Evolutionary conservation across 2,329 filamentous ascomycete species (phyloP), one percentile per base, ranked within the genome.

Genomic region (Ascomycota sp.): DNA sequence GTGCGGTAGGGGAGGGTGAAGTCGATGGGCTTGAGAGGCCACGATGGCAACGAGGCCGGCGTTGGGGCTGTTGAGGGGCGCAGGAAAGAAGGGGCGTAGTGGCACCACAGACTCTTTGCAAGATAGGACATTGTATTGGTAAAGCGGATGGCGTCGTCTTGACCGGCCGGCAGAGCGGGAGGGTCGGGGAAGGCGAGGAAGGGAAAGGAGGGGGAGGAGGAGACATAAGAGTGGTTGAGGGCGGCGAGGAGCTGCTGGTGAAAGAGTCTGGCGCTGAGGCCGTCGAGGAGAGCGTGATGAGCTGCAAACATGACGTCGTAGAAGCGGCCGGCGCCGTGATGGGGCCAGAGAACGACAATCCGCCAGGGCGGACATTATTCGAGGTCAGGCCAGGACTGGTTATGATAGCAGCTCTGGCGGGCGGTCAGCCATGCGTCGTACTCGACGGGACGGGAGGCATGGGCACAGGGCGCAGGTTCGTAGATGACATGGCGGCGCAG

Each of bases 281-380:
- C 67, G 36, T 71, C 67, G 15, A 54, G 52, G 12, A 70, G 46
- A 1, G 55, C 51, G 37, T 71, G 66, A 35, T 71, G 66, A 22
- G 50, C 62, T 5, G 53, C 49, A 36, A 69, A 64, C 5, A 57
- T 36, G 10, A 65, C 35, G 29, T 65, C 55, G 23, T 56, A 38
- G 6, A 46, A 17, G 15, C 15, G 15, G 15, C 4, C 15, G 15
- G 15, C 15, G 15, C 15, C 15, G 15, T 17, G 15, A 17, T 17
- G 3, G 15, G 15, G 15, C 15, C 15, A 17, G 15, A 17, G 15
- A 17, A 62, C 47, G 3, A 52, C 43, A 10, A 65, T 32, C 25
- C 52, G 57, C 65, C 64, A 70, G 0, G 59, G 57, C 0, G 64
- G 55, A 0, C 43, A 47, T 1, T 36, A 42, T 4, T 45, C 49